Base-by-base conservation (phyloP, 2,329 filamentous ascomycete genomes). In the Penicillium sp. region DNA sequence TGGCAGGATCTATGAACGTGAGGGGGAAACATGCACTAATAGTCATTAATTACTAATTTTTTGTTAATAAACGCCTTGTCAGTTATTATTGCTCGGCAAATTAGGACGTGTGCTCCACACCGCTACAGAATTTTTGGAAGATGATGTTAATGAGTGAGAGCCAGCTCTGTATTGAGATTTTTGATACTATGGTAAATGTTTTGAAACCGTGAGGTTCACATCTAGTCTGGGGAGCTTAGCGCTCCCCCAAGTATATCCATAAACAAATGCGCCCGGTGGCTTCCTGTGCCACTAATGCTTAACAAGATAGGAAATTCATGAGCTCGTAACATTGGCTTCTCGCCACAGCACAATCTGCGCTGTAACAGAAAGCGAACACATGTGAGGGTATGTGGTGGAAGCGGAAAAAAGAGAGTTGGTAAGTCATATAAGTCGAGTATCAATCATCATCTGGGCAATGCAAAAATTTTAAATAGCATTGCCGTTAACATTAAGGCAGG, bases 401-500 rank as follows among this genome's bases (percentile, higher is more conserved):
- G 27, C 16, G 37, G 13, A 23, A 19, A 23, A 48, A 45, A 35
- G 33, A 51, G 35, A 45, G 21, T 16, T 44, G 16, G 16, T n/a
- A 29, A 25, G 21, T 27, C 16, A 26, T 23, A 39, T 19, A n/a
- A 39, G 4, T 19, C 10, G 35, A 19, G 14, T 35, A n/a, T n/a
- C n/a, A n/a, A n/a, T n/a, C n/a, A n/a, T n/a, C n/a, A n/a, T n/a
- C n/a, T n/a, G 33, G 3, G 33, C 4, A 16, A 19, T 4, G 16
- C 7, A 39, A 19, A 39, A n/a, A 1, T 14, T n/a, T 54, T 37
- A 55, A 25, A 75, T 65, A 47, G 69, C 53, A 33, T 66, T 69
- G 4, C 72, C 72, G 50, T 76, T 74, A 2, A 53, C 35, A 19
- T 46, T 45, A 2, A 42, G 72, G 49, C 7, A 65, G 53, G 50